Evolutionary conservation across 345 rosid species (phyloP).

Genomic region (Cardamine resedifolia): DNA sequence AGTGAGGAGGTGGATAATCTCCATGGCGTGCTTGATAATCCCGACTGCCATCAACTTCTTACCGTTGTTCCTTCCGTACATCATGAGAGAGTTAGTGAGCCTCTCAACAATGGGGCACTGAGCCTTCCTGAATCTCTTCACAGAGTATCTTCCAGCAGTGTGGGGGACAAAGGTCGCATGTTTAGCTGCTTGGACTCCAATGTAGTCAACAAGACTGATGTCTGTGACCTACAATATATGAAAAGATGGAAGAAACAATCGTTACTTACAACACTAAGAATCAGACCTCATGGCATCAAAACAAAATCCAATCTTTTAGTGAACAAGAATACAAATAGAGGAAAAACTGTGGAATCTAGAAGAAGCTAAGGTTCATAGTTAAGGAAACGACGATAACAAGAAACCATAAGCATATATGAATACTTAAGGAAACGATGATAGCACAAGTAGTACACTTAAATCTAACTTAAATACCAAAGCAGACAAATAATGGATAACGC

Average conservation of each 20-base stretch:
- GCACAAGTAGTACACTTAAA: background rate
- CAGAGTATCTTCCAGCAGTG: constrained; percentile 85
- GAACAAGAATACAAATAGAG: background rate
- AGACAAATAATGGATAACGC: background rate
- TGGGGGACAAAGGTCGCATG: constrained; percentile 79
- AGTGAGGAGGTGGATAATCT: constrained; percentile 67
- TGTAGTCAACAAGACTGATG: constrained; percentile 60
- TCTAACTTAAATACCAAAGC: background rate
- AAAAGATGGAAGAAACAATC: background rate
- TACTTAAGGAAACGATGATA: too few species aligned
- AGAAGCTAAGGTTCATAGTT: background rate
- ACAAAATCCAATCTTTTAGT: background rate
- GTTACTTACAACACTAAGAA: background rate
- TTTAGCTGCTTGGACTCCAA: constrained; percentile 60
- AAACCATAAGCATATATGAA: too few species aligned
- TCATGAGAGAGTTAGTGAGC: constrained; percentile 86
- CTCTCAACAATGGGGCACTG: constrained; percentile 86
- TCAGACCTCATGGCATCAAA: background rate
- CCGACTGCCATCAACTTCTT: constrained; percentile 76
- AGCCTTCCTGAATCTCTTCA: constrained; percentile 82
- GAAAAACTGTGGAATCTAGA: background rate
- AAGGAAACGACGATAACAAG: too few species aligned
- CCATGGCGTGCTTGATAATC: constrained; percentile 79
- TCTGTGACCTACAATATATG: constrained; percentile 49
- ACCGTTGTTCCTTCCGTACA: constrained; percentile 85